Conservation (phyloP, 371 early-diverging fungal species). For the Mucor piriformis region DNA sequence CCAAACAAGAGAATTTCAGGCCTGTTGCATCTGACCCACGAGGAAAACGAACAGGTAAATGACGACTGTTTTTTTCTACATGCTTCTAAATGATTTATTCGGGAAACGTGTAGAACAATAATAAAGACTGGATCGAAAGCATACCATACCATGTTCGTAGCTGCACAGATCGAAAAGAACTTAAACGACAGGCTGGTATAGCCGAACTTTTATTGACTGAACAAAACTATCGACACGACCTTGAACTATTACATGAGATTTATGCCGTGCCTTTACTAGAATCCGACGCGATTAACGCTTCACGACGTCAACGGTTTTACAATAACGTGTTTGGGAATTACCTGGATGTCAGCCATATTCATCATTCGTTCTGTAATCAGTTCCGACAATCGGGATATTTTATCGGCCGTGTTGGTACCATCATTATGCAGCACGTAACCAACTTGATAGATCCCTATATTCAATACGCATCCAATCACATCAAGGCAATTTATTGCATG, state of each 20-base stretch:
- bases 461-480: constrained; percentile 23
- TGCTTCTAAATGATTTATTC: no score
- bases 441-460: constrained; percentile 28
- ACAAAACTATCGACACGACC: constrained; percentile 32
- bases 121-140: constrained; percentile 26
- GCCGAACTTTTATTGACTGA: constrained; percentile 38
- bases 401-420: constrained; percentile 21
- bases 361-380: constrained; percentile 22
- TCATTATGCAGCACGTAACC: constrained; percentile 21
- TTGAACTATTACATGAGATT: constrained; percentile 28
- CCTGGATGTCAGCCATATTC: constrained; percentile 21
- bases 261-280: constrained; percentile 40
- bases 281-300: constrained; percentile 2
- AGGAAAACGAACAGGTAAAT: not conserved
- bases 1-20: constrained; percentile 26
- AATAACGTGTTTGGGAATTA: constrained; percentile 42
- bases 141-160: constrained; percentile 23
- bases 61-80: no score
- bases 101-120: no score
- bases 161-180: constrained; percentile 22
- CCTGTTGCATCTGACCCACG: constrained; percentile 8
- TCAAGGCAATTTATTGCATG: constrained; percentile 16
- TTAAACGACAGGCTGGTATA: constrained; percentile 43
- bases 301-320: constrained; percentile 28
- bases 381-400: constrained; percentile 21